Percentiles rank a stretch among this genome's conserved stretches.
Conservation (phyloP, 306 rosid species). For the Glycine soja region DNA sequence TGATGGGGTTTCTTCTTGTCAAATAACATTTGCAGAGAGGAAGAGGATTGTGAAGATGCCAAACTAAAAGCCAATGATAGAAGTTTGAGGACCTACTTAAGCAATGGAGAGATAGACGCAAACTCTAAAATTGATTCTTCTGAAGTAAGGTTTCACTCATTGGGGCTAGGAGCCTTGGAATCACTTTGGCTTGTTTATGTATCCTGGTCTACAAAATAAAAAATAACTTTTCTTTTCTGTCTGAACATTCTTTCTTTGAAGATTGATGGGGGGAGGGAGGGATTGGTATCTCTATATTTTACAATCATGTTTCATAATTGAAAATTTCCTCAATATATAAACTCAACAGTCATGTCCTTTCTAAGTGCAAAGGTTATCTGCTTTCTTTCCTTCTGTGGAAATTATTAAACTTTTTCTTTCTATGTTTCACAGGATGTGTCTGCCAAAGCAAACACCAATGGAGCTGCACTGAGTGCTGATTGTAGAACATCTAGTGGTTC, state of each 20-base stretch:
- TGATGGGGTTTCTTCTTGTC: slow-evolving; percentile 40
- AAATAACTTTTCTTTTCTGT: no score
- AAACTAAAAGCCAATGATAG: slow-evolving; percentile 56
- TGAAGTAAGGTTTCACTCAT: slow-evolving; percentile 66
- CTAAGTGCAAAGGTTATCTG: not conserved
- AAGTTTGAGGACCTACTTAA: slow-evolving; percentile 77
- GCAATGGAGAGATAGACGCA: slow-evolving; percentile 63
- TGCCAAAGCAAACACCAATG: slow-evolving; percentile 53
- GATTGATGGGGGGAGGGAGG: no score
- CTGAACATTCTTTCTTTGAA: no score
- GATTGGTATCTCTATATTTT: not conserved
- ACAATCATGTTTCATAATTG: slow-evolving; percentile 14
- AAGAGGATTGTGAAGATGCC: slow-evolving; percentile 68
- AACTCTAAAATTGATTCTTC: slow-evolving; percentile 51
- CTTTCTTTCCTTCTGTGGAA: slow-evolving; percentile 36
- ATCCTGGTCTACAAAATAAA: no score
- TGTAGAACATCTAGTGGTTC: slow-evolving; percentile 85
- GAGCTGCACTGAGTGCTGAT: slow-evolving; percentile 61
- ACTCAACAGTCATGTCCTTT: not conserved
- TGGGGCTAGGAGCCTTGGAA: slow-evolving; percentile 19
- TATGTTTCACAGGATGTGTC: slow-evolving; percentile 66
- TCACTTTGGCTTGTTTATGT: no score
- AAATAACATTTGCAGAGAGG: slow-evolving; percentile 68
- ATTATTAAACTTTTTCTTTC: slow-evolving; percentile 28
- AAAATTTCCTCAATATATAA: slow-evolving; percentile 26